Conservation (phyloP, 345 rosid species). For the Eucalyptus brandiana region DNA sequence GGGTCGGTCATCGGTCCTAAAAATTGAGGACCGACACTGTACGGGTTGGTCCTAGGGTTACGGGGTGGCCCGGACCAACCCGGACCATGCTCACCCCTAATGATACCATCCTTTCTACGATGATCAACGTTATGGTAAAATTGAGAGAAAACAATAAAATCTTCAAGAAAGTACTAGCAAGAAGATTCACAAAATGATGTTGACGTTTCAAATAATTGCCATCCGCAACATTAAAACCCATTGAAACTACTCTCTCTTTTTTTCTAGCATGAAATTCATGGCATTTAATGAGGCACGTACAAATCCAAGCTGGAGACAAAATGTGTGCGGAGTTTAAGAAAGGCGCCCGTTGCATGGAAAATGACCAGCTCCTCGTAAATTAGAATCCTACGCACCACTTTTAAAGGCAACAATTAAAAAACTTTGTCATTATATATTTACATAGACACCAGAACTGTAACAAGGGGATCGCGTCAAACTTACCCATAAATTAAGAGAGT, state of each 20-base stretch:
- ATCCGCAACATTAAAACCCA: not conserved
- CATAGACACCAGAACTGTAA: not conserved
- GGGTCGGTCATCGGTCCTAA: no score
- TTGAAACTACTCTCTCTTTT: not conserved
- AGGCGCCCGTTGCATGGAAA: not conserved
- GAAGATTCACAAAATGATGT: not conserved
- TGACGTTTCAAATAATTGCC: not conserved
- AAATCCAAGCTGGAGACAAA: not conserved
- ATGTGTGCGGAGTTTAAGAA: not conserved
- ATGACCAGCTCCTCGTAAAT: not conserved
- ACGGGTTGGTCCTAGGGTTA: no score
- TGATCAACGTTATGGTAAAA: not conserved
- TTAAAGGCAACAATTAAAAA: not conserved
- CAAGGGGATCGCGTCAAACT: not conserved
- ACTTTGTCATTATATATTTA: not conserved
- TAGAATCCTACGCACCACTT: not conserved
- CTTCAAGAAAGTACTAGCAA: not conserved
- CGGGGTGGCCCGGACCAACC: no score
- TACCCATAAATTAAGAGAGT: not conserved
- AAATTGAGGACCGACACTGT: no score
- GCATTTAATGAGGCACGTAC: not conserved
- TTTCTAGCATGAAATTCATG: not conserved
- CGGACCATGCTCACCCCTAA: no score
- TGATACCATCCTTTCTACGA: not conserved
- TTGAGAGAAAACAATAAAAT: not conserved